Percentiles rank a stretch among this genome's conserved stretches.
Evolutionary conservation across 192 early-diverging fungal species (phyloP).

Genomic region (Podila horticola): DNA sequence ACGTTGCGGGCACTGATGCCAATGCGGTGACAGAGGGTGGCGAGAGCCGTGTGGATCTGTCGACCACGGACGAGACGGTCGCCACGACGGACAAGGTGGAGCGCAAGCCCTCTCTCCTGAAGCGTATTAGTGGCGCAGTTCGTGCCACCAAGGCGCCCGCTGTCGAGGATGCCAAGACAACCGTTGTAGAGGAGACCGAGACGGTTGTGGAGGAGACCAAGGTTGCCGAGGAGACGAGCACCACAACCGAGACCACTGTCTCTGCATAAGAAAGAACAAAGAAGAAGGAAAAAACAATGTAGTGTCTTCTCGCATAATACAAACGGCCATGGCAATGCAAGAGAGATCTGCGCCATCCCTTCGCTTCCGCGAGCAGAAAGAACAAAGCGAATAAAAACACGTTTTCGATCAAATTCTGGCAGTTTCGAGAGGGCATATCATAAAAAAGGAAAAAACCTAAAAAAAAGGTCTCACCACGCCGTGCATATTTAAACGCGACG

Average conservation of each 20-base stretch:
- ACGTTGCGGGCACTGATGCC: conserved; percentile 45
- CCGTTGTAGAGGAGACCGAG: background rate
- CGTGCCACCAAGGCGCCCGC: conserved; percentile 14
- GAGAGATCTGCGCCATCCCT: no score
- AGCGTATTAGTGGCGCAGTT: conserved; percentile 33
- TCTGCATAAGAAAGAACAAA: background rate
- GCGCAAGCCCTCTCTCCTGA: conserved; percentile 48
- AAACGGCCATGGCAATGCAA: no score
- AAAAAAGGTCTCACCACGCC: background rate
- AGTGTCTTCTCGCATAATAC: no score
- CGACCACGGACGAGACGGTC: conserved; percentile 41
- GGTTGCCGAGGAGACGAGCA: background rate
- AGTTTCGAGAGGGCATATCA: background rate
- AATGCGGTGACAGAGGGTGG: conserved; percentile 26
- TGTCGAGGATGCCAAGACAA: background rate
- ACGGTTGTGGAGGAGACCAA: conserved; percentile 8
- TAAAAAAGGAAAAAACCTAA: background rate
- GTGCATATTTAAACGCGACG: background rate
- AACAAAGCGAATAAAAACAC: background rate
- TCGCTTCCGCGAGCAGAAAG: background rate
- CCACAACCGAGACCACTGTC: background rate
- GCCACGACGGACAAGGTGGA: conserved; percentile 36
- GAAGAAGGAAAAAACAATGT: no score
- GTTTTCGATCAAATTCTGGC: background rate
- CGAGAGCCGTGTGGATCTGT: conserved; percentile 37